Percentiles rank a stretch among this genome's conserved stretches.
phyloP scores from a whole-genome alignment of 2,329 filamentous ascomycete species.

The Diplodia sapinea region DNA sequence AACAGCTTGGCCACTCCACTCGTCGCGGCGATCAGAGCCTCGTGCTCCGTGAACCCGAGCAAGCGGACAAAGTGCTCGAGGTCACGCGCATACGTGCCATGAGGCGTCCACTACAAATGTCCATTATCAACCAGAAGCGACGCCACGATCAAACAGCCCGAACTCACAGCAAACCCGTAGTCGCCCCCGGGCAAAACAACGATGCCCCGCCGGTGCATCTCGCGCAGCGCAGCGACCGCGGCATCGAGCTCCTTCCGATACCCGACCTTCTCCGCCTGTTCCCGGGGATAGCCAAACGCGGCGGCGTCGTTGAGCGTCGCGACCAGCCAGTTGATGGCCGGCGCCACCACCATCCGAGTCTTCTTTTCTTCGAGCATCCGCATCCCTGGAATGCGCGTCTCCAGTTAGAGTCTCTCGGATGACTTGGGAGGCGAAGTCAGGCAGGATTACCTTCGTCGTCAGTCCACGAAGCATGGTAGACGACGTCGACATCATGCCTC shows the following conservation, averaged over 20 bases:
- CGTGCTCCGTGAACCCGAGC: conserved; percentile 53
- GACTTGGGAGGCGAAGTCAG: too few relatives aligned
- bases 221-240: conserved; percentile 49
- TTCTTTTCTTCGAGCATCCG: conserved; percentile 47
- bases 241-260: conserved; percentile 52
- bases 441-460: conserved; percentile 46
- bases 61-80: conserved; percentile 55
- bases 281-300: conserved; percentile 51
- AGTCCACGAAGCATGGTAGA: conserved; percentile 56
- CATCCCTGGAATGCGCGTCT: background rate
- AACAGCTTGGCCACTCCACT: conserved; percentile 50
- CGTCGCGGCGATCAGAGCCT: conserved; percentile 54
- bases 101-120: conserved; percentile 53
- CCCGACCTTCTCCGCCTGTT: conserved; percentile 53
- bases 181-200: conserved; percentile 52
- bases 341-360: conserved; percentile 45
- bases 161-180: conserved; percentile 13
- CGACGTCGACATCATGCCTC: conserved; percentile 54
- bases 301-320: conserved; percentile 49
- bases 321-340: conserved; percentile 51
- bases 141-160: background rate
- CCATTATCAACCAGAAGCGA: too few relatives aligned
- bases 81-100: conserved; percentile 57
- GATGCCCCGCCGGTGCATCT: conserved; percentile 56
- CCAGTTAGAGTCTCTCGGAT: too few relatives aligned